Evolutionary conservation across 441 rosid species (phyloP).

Genomic region (Isatis lusitanica): DNA sequence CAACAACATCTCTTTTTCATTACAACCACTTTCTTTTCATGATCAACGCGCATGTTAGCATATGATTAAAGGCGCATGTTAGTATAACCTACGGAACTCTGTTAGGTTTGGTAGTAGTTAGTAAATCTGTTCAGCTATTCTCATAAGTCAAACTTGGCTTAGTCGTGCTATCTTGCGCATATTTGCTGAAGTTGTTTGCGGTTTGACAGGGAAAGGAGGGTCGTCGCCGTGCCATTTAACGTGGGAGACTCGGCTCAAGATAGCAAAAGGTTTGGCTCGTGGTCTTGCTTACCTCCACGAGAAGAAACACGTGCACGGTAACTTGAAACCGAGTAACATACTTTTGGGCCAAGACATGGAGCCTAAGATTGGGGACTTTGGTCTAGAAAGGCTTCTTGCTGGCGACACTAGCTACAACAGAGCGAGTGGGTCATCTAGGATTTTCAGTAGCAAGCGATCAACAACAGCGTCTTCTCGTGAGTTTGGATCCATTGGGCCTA

Average conservation of each 20-base stretch:
- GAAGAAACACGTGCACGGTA: slow-evolving; percentile 84
- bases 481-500: slow-evolving; percentile 14
- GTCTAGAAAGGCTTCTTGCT: slow-evolving; percentile 65
- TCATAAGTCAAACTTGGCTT: slow-evolving; percentile 32
- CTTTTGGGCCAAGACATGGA: slow-evolving; percentile 68
- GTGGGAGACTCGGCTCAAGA: slow-evolving; percentile 82
- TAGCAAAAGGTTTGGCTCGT: slow-evolving; percentile 73
- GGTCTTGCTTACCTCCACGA: slow-evolving; percentile 83
- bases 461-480: slow-evolving; percentile 58
- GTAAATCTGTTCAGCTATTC: not conserved
- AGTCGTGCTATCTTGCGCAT: not conserved
- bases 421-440: slow-evolving; percentile 59
- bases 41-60: not conserved
- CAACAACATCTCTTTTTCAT: not conserved
- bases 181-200: slow-evolving; percentile 19
- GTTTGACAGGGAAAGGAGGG: slow-evolving; percentile 66
- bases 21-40: not conserved
- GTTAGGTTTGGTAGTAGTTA: slow-evolving; percentile 1
- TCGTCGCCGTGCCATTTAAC: slow-evolving; percentile 77
- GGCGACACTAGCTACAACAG: slow-evolving; percentile 64
- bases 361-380: slow-evolving; percentile 82
- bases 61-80: slow-evolving; percentile 9
- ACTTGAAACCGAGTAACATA: slow-evolving; percentile 77
- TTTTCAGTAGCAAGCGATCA: slow-evolving; percentile 76
- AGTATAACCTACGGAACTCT: not conserved